phyloP scores from a whole-genome alignment of 2,329 filamentous ascomycete genomes.

The Curvularia lunata region DNA sequence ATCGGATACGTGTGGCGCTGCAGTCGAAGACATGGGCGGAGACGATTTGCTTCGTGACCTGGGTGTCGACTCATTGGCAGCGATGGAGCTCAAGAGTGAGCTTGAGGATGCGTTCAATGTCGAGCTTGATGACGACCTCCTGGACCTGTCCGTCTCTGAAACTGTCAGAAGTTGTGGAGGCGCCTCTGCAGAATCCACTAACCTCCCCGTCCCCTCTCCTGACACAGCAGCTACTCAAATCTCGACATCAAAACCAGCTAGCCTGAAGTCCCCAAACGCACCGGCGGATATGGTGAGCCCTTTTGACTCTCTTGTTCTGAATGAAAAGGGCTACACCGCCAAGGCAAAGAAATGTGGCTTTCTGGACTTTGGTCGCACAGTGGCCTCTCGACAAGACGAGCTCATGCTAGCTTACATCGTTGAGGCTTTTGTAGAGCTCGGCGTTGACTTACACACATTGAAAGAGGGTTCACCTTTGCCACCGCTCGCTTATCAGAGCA shows the following conservation, averaged over 20 bases:
- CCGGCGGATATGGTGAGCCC: not conserved
- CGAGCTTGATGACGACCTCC: not conserved
- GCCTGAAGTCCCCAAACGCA: not conserved
- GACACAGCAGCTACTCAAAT: not conserved
- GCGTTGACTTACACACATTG: constrained; percentile 6
- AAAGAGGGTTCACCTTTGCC: constrained; percentile 2
- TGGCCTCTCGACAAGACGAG: constrained; percentile 14
- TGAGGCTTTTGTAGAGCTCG: constrained; percentile 15
- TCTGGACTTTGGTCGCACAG: constrained; percentile 1
- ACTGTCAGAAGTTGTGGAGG: not conserved
- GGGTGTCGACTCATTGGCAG: constrained; percentile 2
- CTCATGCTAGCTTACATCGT: constrained; percentile 20
- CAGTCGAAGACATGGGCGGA: not conserved
- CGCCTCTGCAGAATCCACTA: not conserved
- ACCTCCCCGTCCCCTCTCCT: not conserved
- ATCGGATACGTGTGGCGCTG: not conserved
- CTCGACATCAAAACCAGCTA: not conserved
- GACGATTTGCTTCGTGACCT: constrained; percentile 1
- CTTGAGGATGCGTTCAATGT: constrained; percentile 1
- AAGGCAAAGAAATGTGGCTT: constrained; percentile 11
- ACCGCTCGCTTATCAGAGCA: constrained; percentile 6
- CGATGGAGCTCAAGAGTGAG: constrained; percentile 16
- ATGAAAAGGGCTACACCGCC: not conserved
- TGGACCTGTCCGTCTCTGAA: not conserved
- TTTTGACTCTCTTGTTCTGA: constrained; percentile 2